Evolutionary conservation across 805 yeast genomes (phyloP).

Genomic region (Zygotorulaspora chibaensis): DNA sequence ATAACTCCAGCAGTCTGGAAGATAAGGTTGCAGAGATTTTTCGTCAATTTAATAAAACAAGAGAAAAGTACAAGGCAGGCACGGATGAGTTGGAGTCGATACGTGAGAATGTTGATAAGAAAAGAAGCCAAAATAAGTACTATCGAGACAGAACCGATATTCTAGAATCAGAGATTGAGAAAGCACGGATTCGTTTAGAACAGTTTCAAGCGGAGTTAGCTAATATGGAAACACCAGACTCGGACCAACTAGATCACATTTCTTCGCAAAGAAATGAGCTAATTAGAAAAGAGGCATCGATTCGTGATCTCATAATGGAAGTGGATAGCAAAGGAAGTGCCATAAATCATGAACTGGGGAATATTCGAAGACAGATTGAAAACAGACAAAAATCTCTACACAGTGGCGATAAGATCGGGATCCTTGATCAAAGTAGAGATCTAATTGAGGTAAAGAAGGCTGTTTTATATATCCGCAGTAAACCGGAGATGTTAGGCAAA

Average conservation of each 20-base stretch:
- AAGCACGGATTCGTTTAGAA: constrained; percentile 10
- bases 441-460: constrained; percentile 35
- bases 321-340: constrained; percentile 33
- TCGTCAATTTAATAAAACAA: constrained; percentile 29
- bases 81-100: constrained; percentile 17
- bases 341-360: constrained; percentile 40
- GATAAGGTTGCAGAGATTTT: constrained; percentile 38
- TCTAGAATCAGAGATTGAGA: constrained; percentile 15
- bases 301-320: constrained; percentile 19
- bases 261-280: constrained; percentile 24
- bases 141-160: constrained; percentile 22
- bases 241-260: constrained; percentile 14
- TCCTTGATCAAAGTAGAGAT: constrained; percentile 38
- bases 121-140: constrained; percentile 18
- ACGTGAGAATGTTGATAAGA: constrained; percentile 17
- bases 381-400: constrained; percentile 37
- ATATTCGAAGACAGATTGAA: constrained; percentile 34
- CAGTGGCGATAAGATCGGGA: constrained; percentile 49
- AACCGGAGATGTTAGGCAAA: constrained; percentile 37
- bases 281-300: constrained; percentile 15
- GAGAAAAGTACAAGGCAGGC: constrained; percentile 14
- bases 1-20: constrained; percentile 27
- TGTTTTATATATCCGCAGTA: constrained; percentile 33
- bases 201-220: constrained; percentile 8
- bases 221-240: constrained; percentile 16